A percentile compares a stretch with the other conserved stretches of the same genome.
Conservation (phyloP, 2,329 filamentous ascomycete genomes). For the Hypocrella siamensis region DNA sequence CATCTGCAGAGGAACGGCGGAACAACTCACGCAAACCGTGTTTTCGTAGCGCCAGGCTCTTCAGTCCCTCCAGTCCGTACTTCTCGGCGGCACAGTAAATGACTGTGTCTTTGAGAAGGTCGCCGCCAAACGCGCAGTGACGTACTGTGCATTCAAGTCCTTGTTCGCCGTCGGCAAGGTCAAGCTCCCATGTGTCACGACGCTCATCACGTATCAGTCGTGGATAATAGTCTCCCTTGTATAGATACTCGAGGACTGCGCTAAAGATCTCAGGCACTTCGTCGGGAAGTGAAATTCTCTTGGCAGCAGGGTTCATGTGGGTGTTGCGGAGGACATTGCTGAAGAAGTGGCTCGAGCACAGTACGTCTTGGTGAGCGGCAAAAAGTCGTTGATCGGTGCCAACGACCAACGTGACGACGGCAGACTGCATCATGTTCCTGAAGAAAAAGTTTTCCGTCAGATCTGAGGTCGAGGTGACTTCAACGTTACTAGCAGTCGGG, state of each 20-base stretch:
- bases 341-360: conserved; percentile 69
- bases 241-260: conserved; percentile 77
- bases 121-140: conserved; percentile 45
- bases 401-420: conserved; percentile 67
- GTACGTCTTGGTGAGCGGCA: conserved; percentile 77
- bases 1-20: background rate
- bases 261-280: conserved; percentile 88
- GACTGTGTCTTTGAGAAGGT: conserved; percentile 74
- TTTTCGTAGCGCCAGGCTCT: conserved; percentile 72
- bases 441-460: conserved; percentile 9
- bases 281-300: conserved; percentile 65
- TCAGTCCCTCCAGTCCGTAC: conserved; percentile 71
- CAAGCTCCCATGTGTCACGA: conserved; percentile 68
- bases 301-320: conserved; percentile 24
- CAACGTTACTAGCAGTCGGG: too few relatives aligned
- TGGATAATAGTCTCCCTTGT: conserved; percentile 88
- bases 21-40: conserved; percentile 58
- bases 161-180: conserved; percentile 36
- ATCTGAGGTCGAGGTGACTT: too few relatives aligned
- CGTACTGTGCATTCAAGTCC: conserved; percentile 51
- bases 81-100: conserved; percentile 81
- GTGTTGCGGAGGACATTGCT: conserved; percentile 17
- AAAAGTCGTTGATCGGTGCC: conserved; percentile 77
- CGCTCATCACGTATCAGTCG: conserved; percentile 70
- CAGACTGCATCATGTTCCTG: too few relatives aligned